Evolutionary conservation across 2,329 filamentous ascomycete species (phyloP).

Genomic region (Neobulgaria alba): DNA sequence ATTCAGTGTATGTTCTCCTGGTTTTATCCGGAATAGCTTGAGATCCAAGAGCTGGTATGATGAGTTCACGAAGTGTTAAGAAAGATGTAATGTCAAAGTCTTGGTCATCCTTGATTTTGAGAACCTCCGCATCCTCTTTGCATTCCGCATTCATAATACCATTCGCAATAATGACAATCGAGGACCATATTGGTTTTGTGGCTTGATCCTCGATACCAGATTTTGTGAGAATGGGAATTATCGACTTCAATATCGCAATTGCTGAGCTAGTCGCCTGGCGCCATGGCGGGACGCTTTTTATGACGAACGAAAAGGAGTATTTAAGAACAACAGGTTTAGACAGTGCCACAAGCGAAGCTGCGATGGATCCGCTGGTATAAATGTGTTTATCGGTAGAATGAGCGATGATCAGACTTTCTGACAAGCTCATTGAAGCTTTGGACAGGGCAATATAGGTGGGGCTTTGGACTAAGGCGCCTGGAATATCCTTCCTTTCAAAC

Average conservation of each 20-base stretch:
- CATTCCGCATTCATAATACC: slow-evolving; percentile 63
- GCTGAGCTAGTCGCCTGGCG: slow-evolving; percentile 65
- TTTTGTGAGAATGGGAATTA: slow-evolving; percentile 51
- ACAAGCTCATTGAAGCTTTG: slow-evolving; percentile 66
- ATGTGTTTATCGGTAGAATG: slow-evolving; percentile 58
- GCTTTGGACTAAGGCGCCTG: slow-evolving; percentile 34
- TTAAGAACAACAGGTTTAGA: slow-evolving; percentile 66
- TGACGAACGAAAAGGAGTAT: slow-evolving; percentile 66
- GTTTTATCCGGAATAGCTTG: slow-evolving; percentile 55
- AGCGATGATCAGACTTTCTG: slow-evolving; percentile 51
- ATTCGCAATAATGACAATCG: slow-evolving; percentile 54
- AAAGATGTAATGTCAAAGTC: slow-evolving; percentile 75
- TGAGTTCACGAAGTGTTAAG: slow-evolving; percentile 55
- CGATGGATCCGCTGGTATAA: slow-evolving; percentile 59
- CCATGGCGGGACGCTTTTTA: slow-evolving; percentile 69
- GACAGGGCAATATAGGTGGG: slow-evolving; percentile 87
- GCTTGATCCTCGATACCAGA: slow-evolving; percentile 37
- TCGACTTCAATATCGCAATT: slow-evolving; percentile 57
- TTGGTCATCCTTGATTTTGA: slow-evolving; percentile 58
- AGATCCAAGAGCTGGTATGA: slow-evolving; percentile 66
- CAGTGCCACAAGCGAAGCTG: slow-evolving; percentile 57
- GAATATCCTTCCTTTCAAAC: slow-evolving; percentile 38
- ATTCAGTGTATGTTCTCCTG: slow-evolving; percentile 61
- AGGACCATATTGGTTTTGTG: slow-evolving; percentile 58
- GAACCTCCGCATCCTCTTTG: slow-evolving; percentile 34